These are phyloP conservation scores for Aspergillus nidulans DNA, from an alignment of 495 filamentous ascomycete genomes.

Conservation along the genomic window DNA sequence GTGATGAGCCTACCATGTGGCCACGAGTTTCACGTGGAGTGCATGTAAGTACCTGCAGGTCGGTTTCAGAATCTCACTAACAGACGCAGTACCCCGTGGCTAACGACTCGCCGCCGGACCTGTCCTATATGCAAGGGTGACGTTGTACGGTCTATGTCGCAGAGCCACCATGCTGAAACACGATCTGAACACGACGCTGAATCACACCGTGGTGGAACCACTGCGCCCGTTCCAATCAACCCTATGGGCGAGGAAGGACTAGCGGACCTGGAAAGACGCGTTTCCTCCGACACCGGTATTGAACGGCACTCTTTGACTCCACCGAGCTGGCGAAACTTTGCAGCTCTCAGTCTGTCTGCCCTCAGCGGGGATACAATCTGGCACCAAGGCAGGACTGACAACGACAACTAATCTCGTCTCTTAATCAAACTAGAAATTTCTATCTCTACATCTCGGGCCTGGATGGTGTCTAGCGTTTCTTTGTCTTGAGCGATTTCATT, in stretches of 20 bases:
- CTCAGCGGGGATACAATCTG: constrained; percentile 50
- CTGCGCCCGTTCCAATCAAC: constrained; percentile 44
- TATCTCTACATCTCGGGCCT: constrained; percentile 8
- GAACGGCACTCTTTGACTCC: constrained; percentile 36
- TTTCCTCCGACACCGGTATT: constrained; percentile 33
- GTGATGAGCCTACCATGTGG: constrained; percentile 99
- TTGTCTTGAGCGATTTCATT: constrained; percentile 31
- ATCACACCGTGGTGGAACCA: constrained; percentile 35
- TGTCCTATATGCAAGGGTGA: constrained; percentile 98
- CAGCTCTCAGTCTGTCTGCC: constrained; percentile 44
- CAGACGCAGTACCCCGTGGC: constrained; percentile 83
- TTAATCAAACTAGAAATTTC: constrained; percentile 3
- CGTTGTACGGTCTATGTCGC: constrained; percentile 66
- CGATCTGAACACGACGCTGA: constrained; percentile 32
- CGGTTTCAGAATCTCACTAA: constrained; percentile 13
- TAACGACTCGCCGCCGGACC: constrained; percentile 88
- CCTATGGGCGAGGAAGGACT: constrained; percentile 26
- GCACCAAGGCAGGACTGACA: constrained; percentile 43
- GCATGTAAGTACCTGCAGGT: constrained; percentile 70
- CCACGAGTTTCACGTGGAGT: constrained; percentile 95
- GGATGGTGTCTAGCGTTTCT: constrained; percentile 14
- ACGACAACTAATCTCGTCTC: constrained; percentile 33
- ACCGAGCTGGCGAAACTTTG: constrained; percentile 39
- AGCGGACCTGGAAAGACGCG: constrained; percentile 39
- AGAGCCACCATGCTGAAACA: constrained; percentile 45